These are phyloP conservation scores for Pseudocercospora eumusae DNA, from an alignment of 2,329 filamentous ascomycete genomes.

Conservation along the genomic window DNA sequence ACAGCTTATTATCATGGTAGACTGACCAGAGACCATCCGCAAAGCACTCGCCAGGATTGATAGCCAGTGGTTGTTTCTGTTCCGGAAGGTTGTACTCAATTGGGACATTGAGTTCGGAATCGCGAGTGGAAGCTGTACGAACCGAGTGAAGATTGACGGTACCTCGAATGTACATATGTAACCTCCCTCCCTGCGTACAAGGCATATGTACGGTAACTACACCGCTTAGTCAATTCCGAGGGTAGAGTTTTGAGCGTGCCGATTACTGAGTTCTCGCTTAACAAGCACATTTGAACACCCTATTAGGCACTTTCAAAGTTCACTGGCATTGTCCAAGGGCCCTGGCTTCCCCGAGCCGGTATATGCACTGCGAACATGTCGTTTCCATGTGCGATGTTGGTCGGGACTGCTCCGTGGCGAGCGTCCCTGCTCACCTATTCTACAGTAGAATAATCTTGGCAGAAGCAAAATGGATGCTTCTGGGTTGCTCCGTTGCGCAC, in stretches of 20 bases:
- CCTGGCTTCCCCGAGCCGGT: too few relatives aligned
- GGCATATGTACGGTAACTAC: too few relatives aligned
- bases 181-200: not conserved
- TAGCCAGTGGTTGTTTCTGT: slow-evolving; percentile 13
- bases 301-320: too few relatives aligned
- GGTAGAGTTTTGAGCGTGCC: too few relatives aligned
- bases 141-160: slow-evolving; percentile 38
- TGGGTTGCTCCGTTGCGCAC: not conserved
- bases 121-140: slow-evolving; percentile 42
- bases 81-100: slow-evolving; percentile 35
- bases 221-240: too few relatives aligned
- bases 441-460: too few relatives aligned
- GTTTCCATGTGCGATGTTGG: not conserved
- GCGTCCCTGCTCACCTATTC: not conserved
- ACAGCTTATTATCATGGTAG: not conserved
- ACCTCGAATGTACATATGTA: slow-evolving; percentile 40
- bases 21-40: not conserved
- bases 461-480: not conserved
- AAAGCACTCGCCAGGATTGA: slow-evolving; percentile 40
- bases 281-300: too few relatives aligned
- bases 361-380: not conserved
- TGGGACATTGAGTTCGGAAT: slow-evolving; percentile 41
- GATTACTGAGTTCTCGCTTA: too few relatives aligned
- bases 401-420: not conserved
- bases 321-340: slow-evolving; percentile 22